Base-by-base conservation (phyloP, 768 basidiomycete genomes). In the Bullera alba region DNA sequence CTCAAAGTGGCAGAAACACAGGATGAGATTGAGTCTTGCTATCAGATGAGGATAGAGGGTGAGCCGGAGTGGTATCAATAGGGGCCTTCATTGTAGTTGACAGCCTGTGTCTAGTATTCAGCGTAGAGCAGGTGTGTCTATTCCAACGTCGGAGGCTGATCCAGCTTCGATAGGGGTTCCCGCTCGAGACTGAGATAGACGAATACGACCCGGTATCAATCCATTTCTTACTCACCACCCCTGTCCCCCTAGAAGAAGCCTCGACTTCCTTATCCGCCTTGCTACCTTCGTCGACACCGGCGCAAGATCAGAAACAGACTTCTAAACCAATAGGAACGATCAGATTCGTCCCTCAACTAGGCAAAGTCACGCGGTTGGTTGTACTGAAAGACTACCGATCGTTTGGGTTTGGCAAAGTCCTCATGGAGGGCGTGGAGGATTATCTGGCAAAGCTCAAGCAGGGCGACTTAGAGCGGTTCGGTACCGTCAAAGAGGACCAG, bases 21-120 rank as follows among this genome's bases (percentile, higher is more conserved):
- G 28, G 62, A 65, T 32, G 54, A 64, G 50, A 47, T 59, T 17
- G 53, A 67, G 46, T 67, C 67, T 21, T 71, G 70, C 39, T 63
- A 60, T 42, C 65, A 67, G 51, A 55, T 69, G 19, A 46, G 70
- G 19, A 63, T 69, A 28, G 67, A 71, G 46, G 67, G 69, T 71
- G 50, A 48, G 61, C 50, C n/a, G 29, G 5, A 15, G 22, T 7
- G 17, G 17, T 4, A 16, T 17, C 25, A 32, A 5, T 4, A 12
- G 21, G 19, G 19, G 46, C 22, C 29, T 2, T 44, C 29, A 12
- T 26, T 6, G 42, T 19, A 34, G 25, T 36, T 46, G 42, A 42
- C n/a, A 17, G 22, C 10, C 38, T 16, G 10, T 42, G 21, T 39
- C n/a, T 34, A 67, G 65, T 67, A 16, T 67, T 67, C 35, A 56